phyloP scores from a whole-genome alignment of 1,284 basidiomycete genomes.

The Peniophora sp. region DNA sequence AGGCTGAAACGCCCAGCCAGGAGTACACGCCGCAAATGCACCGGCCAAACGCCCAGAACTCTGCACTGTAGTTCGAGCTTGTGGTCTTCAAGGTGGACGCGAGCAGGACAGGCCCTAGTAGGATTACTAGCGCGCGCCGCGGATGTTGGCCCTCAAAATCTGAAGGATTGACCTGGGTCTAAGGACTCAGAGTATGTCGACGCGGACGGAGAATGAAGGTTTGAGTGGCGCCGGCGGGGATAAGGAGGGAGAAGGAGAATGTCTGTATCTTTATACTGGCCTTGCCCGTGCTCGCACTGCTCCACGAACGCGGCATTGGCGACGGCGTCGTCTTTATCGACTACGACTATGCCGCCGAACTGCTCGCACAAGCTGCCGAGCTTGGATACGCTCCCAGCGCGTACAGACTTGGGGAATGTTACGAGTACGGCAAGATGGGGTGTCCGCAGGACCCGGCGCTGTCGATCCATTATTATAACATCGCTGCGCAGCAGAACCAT shows the following conservation, averaged over 20 bases:
- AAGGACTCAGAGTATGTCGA: conserved; percentile 80
- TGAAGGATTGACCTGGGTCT: conserved; percentile 89
- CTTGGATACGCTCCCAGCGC: conserved; percentile 95
- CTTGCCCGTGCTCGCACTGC: conserved; percentile 87
- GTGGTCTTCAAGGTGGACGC: conserved; percentile 99
- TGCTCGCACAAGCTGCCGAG: conserved; percentile 92
- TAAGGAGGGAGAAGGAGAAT: conserved; percentile 86
- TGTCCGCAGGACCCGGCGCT: conserved; percentile 97
- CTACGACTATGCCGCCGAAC: conserved; percentile 89
- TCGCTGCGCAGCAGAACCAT: conserved; percentile 95
- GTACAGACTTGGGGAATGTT: conserved; percentile 95
- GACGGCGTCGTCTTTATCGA: conserved; percentile 97
- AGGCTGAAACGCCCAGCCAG: conserved; percentile 88
- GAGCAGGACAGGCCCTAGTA: conserved; percentile 78
- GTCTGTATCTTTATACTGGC: conserved; percentile 98
- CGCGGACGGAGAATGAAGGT: conserved; percentile 98
- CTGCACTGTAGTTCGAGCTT: conserved; percentile 96
- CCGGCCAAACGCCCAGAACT: conserved; percentile 95
- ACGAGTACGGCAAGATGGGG: conserved; percentile 98
- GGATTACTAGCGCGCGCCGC: conserved; percentile 60
- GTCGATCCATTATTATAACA: conserved; percentile 98
- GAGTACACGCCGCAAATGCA: conserved; percentile 96
- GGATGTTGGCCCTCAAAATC: conserved; percentile 70
- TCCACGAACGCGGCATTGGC: conserved; percentile 86
- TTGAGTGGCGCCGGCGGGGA: conserved; percentile 95